Evolutionary conservation across 352 stramenopile genomes (phyloP), one percentile per base, ranked within the genome.

Genomic region (Globisporangium perplexum): DNA sequence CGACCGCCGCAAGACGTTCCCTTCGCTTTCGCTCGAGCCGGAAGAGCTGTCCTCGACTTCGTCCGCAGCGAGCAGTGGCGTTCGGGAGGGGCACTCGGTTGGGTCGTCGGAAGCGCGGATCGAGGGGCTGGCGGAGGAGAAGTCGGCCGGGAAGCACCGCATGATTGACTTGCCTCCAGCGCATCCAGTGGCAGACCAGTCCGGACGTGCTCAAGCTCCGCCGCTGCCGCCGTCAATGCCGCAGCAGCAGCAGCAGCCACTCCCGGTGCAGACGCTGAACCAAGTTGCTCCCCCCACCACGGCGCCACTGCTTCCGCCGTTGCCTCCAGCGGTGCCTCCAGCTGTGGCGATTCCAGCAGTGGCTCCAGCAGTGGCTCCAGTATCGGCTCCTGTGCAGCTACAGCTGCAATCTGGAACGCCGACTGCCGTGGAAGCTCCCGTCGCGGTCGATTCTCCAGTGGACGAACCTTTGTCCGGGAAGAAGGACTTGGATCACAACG

Each of bases 381-480:
- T 45, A 11, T 15, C n/a, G 14, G 17, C 38, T 44, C 14, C 38
- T 14, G 14, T 44, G 38, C 7, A 23, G 38, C 14, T 44, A 18
- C 38, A 44, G 38, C 18, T 11, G 11, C 31, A 36, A 15, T 11
- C 31, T 7, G 31, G 31, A 36, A 36, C 31, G 8, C 8, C 31
- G 31, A 36, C 31, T 44, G 18, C 23, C 23, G 38, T 23, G 0
- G 38, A 44, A 10, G 38, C 38, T 24, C 38, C 38, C n/a, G 38
- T 44, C 18, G 38, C 38, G 22, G 57, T 41, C 7, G 36, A 38
- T 55, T 44, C 59, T 50, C 50, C 64, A 7, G 59, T 72, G 3
- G 77, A 88, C 56, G 77, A 86, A 31, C 80, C 80, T 1, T 56
- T 88, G 5, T 88, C 74, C 11, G 75, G 76, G 20, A 72, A 71